Evolutionary conservation across 192 early-diverging fungal species (phyloP), one percentile per base, ranked within the genome.

Genomic region (Physocladia obscura): DNA sequence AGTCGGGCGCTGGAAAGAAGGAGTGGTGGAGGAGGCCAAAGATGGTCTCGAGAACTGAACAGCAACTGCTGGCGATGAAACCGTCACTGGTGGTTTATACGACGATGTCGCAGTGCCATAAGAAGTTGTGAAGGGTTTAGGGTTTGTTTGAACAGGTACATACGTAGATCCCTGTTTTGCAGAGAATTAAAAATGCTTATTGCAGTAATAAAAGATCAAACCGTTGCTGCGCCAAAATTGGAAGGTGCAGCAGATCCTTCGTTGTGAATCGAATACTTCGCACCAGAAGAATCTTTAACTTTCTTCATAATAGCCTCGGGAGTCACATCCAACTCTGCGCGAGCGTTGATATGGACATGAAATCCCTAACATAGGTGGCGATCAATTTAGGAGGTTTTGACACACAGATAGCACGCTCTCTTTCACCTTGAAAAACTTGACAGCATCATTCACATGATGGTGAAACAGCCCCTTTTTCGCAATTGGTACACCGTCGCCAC

Each of bases 401-500:
- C n/a, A n/a, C n/a, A n/a, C n/a, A n/a, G n/a, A 48, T n/a, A 21
- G n/a, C n/a, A 76, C 3, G 13, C 68, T 4, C 15, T 2, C 34
- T n/a, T 19, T 75, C 81, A 88, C 90, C 80, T 84, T 92, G 65
- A 94, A 89, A 77, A 86, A 92, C 27, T 77, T 80, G n/a, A 85
- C 82, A 29, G 94, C 91, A 71, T 97, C 91, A 55, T 89, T 85
- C 26, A 95, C 76, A 57, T 94, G 93, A 32, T 86, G 79, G 69
- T 87, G 88, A 64, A 95, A 95, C 52, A 93, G 80, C 29, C 91
- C 94, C 82, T 98, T 98, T 74, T 89, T 87, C 48, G 86, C 77
- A 60, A 94, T 94, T 19, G 93, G 93, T 21, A 98, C 96, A 37
- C 94, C 94, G 48, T 90, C 91, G 8, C 96, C 96, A 76, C 94